phyloP scores from a whole-genome alignment of 805 yeast species.

The Teunomyces pallodes region DNA sequence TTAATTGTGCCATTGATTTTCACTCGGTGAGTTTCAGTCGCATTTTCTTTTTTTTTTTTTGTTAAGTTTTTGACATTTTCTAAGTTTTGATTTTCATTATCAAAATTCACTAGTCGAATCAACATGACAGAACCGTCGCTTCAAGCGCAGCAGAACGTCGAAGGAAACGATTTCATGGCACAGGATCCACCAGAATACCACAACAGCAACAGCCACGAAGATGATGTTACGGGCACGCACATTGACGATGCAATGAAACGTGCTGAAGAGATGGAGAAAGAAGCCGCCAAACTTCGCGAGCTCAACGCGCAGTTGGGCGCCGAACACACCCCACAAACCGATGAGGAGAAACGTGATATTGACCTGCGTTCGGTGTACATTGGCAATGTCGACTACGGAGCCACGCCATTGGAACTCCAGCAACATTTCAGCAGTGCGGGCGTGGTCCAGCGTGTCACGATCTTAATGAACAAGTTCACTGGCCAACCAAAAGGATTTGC shows the following conservation, averaged over 20 bases:
- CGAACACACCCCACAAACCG: conserved; percentile 30
- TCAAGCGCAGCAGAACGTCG: conserved; percentile 15
- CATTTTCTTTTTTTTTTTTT: background rate
- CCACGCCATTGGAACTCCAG: conserved; percentile 78
- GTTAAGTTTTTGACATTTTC: too few species aligned
- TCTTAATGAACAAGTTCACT: conserved; percentile 65
- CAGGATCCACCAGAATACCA: conserved; percentile 4
- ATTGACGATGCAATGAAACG: background rate
- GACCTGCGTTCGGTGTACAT: conserved; percentile 78
- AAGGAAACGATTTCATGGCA: background rate
- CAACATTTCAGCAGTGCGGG: conserved; percentile 70
- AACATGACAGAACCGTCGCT: conserved; percentile 34
- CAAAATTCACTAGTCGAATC: background rate
- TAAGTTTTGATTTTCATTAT: too few species aligned
- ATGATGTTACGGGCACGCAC: too few species aligned
- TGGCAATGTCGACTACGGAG: conserved; percentile 78
- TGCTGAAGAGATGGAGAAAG: conserved; percentile 2
- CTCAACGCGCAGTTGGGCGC: conserved; percentile 6
- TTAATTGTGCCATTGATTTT: too few species aligned
- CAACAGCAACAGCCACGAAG: background rate
- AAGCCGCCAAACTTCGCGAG: conserved; percentile 2
- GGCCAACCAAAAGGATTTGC: conserved; percentile 89
- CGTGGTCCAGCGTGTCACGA: conserved; percentile 74
- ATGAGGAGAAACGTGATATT: conserved; percentile 55
- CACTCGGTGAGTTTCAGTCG: too few species aligned